Conservation (phyloP, 2,329 filamentous ascomycete species). For the Colletotrichum acutatum region DNA sequence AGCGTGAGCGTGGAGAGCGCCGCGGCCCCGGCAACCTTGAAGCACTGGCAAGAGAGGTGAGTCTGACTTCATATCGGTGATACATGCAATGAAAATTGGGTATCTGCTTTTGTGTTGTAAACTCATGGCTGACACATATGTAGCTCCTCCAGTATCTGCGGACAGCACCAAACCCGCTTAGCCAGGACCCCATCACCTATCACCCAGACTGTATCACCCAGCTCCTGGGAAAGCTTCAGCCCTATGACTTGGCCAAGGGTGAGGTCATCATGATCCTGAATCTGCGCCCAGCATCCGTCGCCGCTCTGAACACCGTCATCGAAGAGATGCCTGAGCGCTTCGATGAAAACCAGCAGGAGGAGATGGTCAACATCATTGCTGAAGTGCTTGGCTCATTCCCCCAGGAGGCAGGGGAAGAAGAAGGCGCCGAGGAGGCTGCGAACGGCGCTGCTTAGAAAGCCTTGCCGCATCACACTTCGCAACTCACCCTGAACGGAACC, state of each 20-base stretch:
- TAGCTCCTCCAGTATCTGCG: conserved; percentile 72
- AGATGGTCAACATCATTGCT: conserved; percentile 66
- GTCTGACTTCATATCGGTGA: conserved; percentile 22
- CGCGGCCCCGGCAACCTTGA: conserved; percentile 68
- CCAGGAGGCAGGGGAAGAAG: conserved; percentile 42
- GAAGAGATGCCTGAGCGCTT: conserved; percentile 74
- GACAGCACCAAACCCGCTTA: conserved; percentile 65
- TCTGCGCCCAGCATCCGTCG: conserved; percentile 66
- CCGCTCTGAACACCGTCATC: conserved; percentile 70
- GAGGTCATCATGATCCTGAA: conserved; percentile 77
- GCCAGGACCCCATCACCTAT: conserved; percentile 65
- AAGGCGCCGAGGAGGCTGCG: conserved; percentile 49
- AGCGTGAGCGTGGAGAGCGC: conserved; percentile 44
- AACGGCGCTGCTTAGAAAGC: conserved; percentile 43
- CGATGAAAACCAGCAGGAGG: conserved; percentile 66
- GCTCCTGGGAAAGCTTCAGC: conserved; percentile 66
- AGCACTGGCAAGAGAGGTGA: conserved; percentile 73
- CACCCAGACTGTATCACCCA: conserved; percentile 60
- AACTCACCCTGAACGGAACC: conserved; percentile 4
- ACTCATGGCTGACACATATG: conserved; percentile 33
- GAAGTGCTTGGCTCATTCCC: conserved; percentile 67
- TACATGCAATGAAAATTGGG: conserved; percentile 15
- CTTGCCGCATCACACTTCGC: background rate
- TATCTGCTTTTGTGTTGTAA: conserved; percentile 13
- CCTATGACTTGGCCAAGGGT: conserved; percentile 72